phyloP scores from a whole-genome alignment of 257 asterid species.

The Primulina eburnea region DNA sequence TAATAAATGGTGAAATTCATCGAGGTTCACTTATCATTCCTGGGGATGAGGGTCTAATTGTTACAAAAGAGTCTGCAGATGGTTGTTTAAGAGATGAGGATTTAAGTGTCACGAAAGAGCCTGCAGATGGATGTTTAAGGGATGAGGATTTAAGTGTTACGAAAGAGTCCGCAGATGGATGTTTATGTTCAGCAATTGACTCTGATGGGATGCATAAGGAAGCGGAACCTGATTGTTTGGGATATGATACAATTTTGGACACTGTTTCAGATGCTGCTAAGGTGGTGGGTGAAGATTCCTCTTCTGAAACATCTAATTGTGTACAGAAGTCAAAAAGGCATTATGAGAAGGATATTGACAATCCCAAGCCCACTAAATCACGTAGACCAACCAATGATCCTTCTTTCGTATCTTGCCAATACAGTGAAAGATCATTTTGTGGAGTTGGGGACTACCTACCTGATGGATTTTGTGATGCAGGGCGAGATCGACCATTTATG shows the following conservation, averaged over 20 bases:
- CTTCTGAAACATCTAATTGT: conserved; percentile 38
- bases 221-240: conserved; percentile 32
- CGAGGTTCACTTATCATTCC: conserved; percentile 25
- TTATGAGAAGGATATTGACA: conserved; percentile 73
- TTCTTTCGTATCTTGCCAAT: conserved; percentile 58
- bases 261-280: conserved; percentile 42
- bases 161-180: background rate
- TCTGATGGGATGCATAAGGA: conserved; percentile 31
- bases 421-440: conserved; percentile 71
- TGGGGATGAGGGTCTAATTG: conserved; percentile 30
- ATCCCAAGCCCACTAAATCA: conserved; percentile 82
- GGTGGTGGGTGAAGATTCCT: conserved; percentile 40
- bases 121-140: too few species aligned
- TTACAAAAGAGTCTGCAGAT: conserved; percentile 30
- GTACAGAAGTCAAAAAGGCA: conserved; percentile 72
- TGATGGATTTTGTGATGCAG: conserved; percentile 97
- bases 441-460: conserved; percentile 66
- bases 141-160: too few species aligned
- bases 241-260: conserved; percentile 31
- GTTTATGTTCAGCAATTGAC: conserved; percentile 48
- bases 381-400: conserved; percentile 64
- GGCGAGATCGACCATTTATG: conserved; percentile 90
- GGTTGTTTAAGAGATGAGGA: conserved; percentile 1
- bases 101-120: too few species aligned
- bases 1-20: conserved; percentile 33